A percentile compares a stretch with the other conserved stretches of the same genome.
phyloP scores from a whole-genome alignment of 495 filamentous ascomycete genomes.

The Penicillium goetzii region DNA sequence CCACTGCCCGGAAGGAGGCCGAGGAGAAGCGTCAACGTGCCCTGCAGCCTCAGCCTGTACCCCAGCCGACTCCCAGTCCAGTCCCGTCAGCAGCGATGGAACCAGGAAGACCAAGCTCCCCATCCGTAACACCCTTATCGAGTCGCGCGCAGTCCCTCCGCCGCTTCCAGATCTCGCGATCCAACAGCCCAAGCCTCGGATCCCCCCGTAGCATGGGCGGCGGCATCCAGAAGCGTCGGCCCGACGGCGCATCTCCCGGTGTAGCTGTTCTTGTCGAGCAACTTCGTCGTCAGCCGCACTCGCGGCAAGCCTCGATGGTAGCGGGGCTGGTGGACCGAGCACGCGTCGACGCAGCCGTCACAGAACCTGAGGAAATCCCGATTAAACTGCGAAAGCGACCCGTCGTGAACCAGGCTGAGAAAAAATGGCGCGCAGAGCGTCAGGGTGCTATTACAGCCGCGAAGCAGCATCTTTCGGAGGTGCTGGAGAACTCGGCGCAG shows the following conservation, averaged over 20 bases:
- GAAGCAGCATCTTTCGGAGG: conserved; percentile 43
- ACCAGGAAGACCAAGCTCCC: conserved; percentile 1
- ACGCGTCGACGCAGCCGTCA: conserved; percentile 2
- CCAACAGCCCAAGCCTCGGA: conserved; percentile 32
- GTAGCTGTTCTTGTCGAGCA: conserved; percentile 52
- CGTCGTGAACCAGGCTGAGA: conserved; percentile 50
- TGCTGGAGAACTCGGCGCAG: conserved; percentile 40
- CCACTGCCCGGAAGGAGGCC: conserved; percentile 35
- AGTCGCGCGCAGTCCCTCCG: conserved; percentile 35
- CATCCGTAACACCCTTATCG: conserved; percentile 18
- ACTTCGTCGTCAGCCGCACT: conserved; percentile 41
- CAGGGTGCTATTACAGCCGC: conserved; percentile 44
- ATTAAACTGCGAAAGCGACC: conserved; percentile 44
- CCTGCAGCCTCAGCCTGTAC: conserved; percentile 28
- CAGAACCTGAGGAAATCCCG: conserved; percentile 2
- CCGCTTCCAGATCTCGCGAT: conserved; percentile 49
- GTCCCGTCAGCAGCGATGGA: not conserved
- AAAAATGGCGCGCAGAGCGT: conserved; percentile 46
- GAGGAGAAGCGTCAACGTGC: conserved; percentile 37
- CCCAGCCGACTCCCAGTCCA: not conserved
- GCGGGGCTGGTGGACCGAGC: conserved; percentile 37
- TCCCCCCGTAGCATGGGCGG: conserved; percentile 33
- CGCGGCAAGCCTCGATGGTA: conserved; percentile 46
- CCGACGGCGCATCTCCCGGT: conserved; percentile 31
- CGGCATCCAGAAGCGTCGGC: conserved; percentile 48